Conservation (phyloP, 805 yeast genomes). For the Saturnispora quitensis region DNA sequence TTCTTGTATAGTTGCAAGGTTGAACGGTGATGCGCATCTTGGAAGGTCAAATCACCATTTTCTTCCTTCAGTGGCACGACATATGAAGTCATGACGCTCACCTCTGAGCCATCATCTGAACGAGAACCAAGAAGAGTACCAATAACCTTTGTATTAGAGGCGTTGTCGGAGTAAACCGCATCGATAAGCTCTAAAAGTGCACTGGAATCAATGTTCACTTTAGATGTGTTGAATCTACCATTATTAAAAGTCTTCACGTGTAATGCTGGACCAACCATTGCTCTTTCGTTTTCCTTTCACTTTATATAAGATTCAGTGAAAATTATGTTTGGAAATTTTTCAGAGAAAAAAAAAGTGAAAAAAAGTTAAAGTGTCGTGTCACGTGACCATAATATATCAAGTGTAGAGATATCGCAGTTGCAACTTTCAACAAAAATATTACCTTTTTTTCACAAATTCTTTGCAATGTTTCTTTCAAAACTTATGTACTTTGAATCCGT, state of each 20-base stretch:
- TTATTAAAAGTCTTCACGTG: slow-evolving; percentile 26
- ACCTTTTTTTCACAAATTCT: too few relatives aligned
- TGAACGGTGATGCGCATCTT: slow-evolving; percentile 64
- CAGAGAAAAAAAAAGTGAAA: not conserved
- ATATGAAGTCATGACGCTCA: slow-evolving; percentile 67
- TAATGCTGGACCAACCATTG: slow-evolving; percentile 20
- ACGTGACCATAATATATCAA: not conserved
- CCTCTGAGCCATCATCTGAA: slow-evolving; percentile 72
- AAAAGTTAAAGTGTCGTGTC: not conserved
- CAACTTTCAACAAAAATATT: too few relatives aligned
- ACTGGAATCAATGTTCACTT: slow-evolving; percentile 52
- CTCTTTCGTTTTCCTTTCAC: slow-evolving; percentile 1
- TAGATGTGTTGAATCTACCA: slow-evolving; percentile 35
- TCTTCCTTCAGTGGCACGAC: slow-evolving; percentile 73
- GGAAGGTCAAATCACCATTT: slow-evolving; percentile 69
- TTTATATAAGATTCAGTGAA: not conserved
- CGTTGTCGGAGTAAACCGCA: slow-evolving; percentile 50
- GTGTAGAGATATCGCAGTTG: too few relatives aligned
- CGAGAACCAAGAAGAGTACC: slow-evolving; percentile 78
- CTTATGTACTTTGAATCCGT: too few relatives aligned
- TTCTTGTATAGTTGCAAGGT: slow-evolving; percentile 64
- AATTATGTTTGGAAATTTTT: slow-evolving; percentile 1
- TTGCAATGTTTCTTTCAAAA: too few relatives aligned
- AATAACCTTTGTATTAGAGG: slow-evolving; percentile 49
- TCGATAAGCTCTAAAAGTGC: slow-evolving; percentile 73